Conservation (phyloP, 257 asterid species). For the Anisodus tanguticus region DNA sequence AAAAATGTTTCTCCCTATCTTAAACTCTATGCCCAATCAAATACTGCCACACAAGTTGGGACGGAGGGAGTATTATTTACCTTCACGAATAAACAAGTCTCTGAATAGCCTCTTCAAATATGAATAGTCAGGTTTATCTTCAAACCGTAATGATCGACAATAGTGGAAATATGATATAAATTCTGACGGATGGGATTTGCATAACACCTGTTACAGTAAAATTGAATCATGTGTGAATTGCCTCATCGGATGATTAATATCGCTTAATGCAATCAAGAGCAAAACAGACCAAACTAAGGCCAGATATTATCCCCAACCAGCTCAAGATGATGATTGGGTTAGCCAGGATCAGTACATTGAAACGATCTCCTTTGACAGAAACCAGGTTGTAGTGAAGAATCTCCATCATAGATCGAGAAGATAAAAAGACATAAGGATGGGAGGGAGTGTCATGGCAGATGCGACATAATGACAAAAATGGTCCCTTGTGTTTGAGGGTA, state of each 20-base stretch:
- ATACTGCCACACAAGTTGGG: not conserved
- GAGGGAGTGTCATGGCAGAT: not conserved
- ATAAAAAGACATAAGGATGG: not conserved
- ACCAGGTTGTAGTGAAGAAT: constrained; percentile 10
- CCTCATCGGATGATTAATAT: not conserved
- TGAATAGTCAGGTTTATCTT: constrained; percentile 92
- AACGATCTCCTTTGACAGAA: not conserved
- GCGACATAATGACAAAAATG: too few relatives aligned
- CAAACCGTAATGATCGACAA: constrained; percentile 88
- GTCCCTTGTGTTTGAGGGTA: too few relatives aligned
- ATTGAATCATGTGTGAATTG: not conserved
- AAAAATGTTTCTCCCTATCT: not conserved
- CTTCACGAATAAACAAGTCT: constrained; percentile 94
- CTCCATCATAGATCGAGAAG: constrained; percentile 21
- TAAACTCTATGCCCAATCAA: not conserved
- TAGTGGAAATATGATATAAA: constrained; percentile 90
- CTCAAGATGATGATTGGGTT: not conserved
- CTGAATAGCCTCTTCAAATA: constrained; percentile 94
- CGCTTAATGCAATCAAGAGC: constrained; percentile 8
- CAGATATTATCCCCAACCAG: constrained; percentile 10
- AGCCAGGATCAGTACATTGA: not conserved
- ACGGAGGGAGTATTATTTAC: constrained; percentile 40
- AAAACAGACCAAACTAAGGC: constrained; percentile 7
- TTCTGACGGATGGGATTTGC: constrained; percentile 89
- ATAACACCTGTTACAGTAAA: constrained; percentile 61